phyloP scores from a whole-genome alignment of 2,329 filamentous ascomycete species.

The Penicillium sp. region DNA sequence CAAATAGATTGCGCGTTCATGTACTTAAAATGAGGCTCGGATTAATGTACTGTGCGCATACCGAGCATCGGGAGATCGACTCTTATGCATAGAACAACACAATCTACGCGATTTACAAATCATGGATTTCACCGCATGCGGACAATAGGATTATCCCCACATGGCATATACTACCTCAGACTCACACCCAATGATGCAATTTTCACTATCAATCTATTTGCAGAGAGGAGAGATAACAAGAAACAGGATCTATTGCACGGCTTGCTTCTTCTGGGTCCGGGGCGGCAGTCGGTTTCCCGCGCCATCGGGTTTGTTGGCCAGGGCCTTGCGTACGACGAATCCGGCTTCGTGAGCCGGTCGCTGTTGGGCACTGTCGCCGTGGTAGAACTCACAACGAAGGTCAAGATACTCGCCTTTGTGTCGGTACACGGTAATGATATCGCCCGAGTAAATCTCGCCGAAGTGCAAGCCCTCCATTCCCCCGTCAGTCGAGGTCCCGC shows the following conservation, averaged over 20 bases:
- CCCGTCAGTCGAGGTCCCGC: slow-evolving; percentile 55
- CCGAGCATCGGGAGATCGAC: not conserved
- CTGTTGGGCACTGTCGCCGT: slow-evolving; percentile 44
- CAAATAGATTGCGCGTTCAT: not conserved
- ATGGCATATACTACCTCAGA: slow-evolving; percentile 3
- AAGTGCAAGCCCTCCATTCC: slow-evolving; percentile 56
- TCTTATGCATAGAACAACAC: not conserved
- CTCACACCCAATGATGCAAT: slow-evolving; percentile 15
- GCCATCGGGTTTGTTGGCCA: slow-evolving; percentile 30
- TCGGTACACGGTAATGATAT: slow-evolving; percentile 72
- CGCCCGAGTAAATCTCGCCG: slow-evolving; percentile 72
- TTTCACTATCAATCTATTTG: slow-evolving; percentile 17
- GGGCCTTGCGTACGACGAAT: slow-evolving; percentile 42
- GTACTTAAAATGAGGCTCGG: not conserved
- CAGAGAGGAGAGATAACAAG: slow-evolving; percentile 7
- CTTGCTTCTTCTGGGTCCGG: slow-evolving; percentile 14
- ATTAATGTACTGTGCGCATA: not conserved
- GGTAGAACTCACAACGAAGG: slow-evolving; percentile 48
- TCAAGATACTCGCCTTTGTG: slow-evolving; percentile 40
- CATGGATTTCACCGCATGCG: slow-evolving; percentile 15
- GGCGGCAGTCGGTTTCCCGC: slow-evolving; percentile 27
- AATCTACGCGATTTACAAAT: not conserved
- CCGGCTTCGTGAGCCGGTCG: slow-evolving; percentile 44
- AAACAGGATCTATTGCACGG: slow-evolving; percentile 10
- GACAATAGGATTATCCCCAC: slow-evolving; percentile 15